Conservation (phyloP, 164 flowering plant species). For the Aristolochia californica region DNA sequence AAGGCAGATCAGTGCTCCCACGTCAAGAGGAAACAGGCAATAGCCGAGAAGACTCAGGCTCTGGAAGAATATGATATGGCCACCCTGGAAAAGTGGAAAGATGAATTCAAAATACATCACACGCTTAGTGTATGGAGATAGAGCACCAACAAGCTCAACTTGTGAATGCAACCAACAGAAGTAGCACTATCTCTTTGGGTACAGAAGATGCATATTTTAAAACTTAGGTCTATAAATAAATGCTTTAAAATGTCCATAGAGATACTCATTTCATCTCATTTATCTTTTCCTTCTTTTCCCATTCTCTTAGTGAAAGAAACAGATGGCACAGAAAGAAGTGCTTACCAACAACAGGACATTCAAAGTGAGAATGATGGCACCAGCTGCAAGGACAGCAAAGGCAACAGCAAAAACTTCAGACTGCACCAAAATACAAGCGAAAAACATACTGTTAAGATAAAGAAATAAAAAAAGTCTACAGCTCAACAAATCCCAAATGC, state of each 20-base stretch:
- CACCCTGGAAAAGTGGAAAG: slow-evolving; percentile 48
- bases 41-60: slow-evolving; percentile 92
- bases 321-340: neutral
- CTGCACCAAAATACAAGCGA: slow-evolving; percentile 26
- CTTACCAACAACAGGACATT: slow-evolving; percentile 86
- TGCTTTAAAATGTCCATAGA: too few relatives aligned
- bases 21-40: slow-evolving; percentile 82
- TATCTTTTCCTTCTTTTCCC: too few relatives aligned
- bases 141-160: too few relatives aligned
- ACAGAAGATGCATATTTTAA: too few relatives aligned
- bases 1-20: slow-evolving; percentile 87
- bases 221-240: too few relatives aligned
- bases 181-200: too few relatives aligned
- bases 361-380: slow-evolving; percentile 86
- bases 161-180: too few relatives aligned
- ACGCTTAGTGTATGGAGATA: too few relatives aligned
- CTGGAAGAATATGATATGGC: slow-evolving; percentile 94
- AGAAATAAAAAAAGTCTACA: neutral
- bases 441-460: neutral
- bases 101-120: neutral
- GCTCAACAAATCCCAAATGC: too few relatives aligned
- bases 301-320: too few relatives aligned
- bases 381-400: slow-evolving; percentile 92
- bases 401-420: slow-evolving; percentile 98
- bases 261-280: too few relatives aligned